These are phyloP conservation scores for Apiospora marii DNA, from an alignment of 2,329 filamentous ascomycete genomes.

Conservation along the genomic window DNA sequence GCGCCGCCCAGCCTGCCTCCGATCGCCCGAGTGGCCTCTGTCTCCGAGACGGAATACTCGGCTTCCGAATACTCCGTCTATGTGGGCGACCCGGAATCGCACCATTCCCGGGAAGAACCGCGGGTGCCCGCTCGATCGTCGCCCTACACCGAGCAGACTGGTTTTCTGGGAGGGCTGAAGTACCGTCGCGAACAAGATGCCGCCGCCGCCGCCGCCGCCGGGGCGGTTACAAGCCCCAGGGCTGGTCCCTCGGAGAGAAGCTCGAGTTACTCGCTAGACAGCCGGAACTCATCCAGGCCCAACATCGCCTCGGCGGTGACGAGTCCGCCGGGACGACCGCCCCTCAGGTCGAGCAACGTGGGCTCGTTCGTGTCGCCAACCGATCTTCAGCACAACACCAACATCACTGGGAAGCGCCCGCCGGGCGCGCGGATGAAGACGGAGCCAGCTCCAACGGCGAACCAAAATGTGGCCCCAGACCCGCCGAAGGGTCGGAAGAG, in stretches of 20 bases:
- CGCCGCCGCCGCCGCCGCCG: conserved; percentile 27
- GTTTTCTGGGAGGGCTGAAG: conserved; percentile 65
- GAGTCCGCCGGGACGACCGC: conserved; percentile 38
- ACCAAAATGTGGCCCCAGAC: conserved; percentile 46
- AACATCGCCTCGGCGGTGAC: conserved; percentile 42
- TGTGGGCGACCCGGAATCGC: conserved; percentile 11
- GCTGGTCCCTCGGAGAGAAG: conserved; percentile 33
- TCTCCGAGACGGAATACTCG: conserved; percentile 29
- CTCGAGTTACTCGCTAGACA: conserved; percentile 30
- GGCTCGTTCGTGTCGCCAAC: conserved; percentile 57
- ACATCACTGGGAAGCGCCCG: conserved; percentile 50
- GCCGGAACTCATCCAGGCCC: conserved; percentile 27
- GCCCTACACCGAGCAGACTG: conserved; percentile 48
- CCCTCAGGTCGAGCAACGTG: conserved; percentile 43
- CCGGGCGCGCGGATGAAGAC: conserved; percentile 47
- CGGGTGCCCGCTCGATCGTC: conserved; percentile 44
- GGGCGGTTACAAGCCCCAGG: conserved; percentile 23
- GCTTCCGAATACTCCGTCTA: conserved; percentile 23
- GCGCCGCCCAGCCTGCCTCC: conserved; percentile 42
- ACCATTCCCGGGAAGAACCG: conserved; percentile 33
- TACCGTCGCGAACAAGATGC: conserved; percentile 51
- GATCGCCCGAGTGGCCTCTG: conserved; percentile 44
- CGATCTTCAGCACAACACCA: conserved; percentile 51
- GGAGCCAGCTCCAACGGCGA: conserved; percentile 46
- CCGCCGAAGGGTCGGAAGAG: conserved; percentile 59